Conservation (phyloP, 805 yeast genomes). For the Kodamaea laetipori region DNA sequence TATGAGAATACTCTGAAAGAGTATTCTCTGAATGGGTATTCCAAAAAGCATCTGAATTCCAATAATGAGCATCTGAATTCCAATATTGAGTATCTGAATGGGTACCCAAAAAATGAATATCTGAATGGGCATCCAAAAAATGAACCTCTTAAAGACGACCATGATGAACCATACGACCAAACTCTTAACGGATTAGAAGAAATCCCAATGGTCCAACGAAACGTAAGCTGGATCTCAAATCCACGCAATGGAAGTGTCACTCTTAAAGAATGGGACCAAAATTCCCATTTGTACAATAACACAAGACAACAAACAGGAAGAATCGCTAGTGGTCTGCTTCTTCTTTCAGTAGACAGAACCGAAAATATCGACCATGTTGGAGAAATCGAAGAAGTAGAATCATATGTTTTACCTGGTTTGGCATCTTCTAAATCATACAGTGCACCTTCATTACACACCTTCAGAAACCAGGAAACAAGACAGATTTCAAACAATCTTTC, state of each 20-base stretch:
- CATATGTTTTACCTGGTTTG: background rate
- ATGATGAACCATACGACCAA: conserved; percentile 18
- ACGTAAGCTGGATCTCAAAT: conserved; percentile 12
- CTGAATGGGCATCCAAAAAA: no score
- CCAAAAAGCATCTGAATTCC: no score
- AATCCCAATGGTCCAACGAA: conserved; percentile 23
- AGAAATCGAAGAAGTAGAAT: conserved; percentile 20
- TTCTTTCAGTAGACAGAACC: conserved; percentile 11
- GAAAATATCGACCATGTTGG: conserved; percentile 33
- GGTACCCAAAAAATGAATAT: no score
- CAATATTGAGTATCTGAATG: no score
- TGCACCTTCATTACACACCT: conserved; percentile 46
- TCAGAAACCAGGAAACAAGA: conserved; percentile 24
- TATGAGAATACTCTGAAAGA: no score
- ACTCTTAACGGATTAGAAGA: conserved; percentile 29
- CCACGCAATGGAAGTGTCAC: conserved; percentile 23
- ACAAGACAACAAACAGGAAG: conserved; percentile 21
- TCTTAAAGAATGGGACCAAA: conserved; percentile 35
- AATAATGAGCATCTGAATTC: no score
- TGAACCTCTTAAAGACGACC: no score
- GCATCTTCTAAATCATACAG: conserved; percentile 27
- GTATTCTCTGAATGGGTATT: no score
- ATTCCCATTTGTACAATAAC: conserved; percentile 27
- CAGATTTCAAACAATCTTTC: conserved; percentile 13
- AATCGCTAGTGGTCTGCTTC: background rate